phyloP scores from a whole-genome alignment of 176 grass and related monocot genomes.

The Miscanthus lutarioriparius region DNA sequence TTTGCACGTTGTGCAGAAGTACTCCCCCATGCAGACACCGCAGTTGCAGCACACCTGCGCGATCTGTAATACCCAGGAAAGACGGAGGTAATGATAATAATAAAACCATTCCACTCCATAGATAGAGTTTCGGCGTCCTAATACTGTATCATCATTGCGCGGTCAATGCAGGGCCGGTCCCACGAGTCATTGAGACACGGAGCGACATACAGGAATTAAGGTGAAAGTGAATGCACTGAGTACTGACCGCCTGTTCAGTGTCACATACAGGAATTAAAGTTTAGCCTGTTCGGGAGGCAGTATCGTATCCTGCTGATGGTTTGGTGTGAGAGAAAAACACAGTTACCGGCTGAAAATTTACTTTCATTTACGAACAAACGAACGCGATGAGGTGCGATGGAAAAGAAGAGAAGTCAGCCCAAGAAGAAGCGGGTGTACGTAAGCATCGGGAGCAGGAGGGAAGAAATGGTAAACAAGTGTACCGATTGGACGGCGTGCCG shows the following conservation, averaged over 20 bases:
- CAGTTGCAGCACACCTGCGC: conserved; percentile 75
- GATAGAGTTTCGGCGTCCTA: too few relatives aligned
- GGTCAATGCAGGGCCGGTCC: not conserved
- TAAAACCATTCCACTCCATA: too few relatives aligned
- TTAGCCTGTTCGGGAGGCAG: too few relatives aligned
- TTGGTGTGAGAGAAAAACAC: too few relatives aligned
- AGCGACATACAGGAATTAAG: not conserved
- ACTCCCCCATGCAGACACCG: conserved; percentile 84
- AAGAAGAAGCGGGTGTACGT: not conserved
- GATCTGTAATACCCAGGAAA: conserved; percentile 32
- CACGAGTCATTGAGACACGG: not conserved
- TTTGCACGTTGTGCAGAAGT: conserved; percentile 75
- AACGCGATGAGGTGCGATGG: too few relatives aligned
- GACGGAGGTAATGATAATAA: not conserved
- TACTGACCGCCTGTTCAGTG: conserved; percentile 75
- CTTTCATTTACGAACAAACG: too few relatives aligned
- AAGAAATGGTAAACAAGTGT: not conserved
- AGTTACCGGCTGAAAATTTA: too few relatives aligned
- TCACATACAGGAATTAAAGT: too few relatives aligned
- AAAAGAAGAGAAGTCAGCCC: not conserved
- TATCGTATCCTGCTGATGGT: too few relatives aligned
- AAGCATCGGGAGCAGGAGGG: not conserved
- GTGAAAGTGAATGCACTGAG: not conserved
- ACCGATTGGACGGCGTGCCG: conserved; percentile 68
- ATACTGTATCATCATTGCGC: not conserved